Percentiles rank a stretch among this genome's conserved stretches.
Evolutionary conservation across 116 monocot genomes (phyloP).

Genomic region (Zostera marina): DNA sequence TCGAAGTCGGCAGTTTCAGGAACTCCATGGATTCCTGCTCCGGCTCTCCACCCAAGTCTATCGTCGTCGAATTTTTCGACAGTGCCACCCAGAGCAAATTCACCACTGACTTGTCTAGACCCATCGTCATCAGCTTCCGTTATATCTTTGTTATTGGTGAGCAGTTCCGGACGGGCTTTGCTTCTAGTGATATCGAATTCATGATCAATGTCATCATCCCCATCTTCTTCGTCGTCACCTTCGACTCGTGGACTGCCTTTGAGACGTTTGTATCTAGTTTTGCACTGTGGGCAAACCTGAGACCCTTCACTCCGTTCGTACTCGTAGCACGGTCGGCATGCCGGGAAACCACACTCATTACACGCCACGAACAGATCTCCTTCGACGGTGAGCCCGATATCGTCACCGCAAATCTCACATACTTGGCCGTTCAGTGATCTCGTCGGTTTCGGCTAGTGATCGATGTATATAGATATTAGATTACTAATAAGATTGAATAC

Average conservation of each 20-base stretch:
- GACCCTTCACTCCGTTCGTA: conserved; percentile 88
- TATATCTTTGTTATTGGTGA: conserved; percentile 27
- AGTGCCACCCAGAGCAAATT: conserved; percentile 43
- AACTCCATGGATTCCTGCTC: conserved; percentile 70
- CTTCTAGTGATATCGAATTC: conserved; percentile 68
- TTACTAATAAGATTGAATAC: not conserved
- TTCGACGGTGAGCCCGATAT: conserved; percentile 62
- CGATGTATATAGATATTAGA: not conserved
- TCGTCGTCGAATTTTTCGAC: conserved; percentile 52
- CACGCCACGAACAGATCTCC: conserved; percentile 93
- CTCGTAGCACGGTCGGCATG: conserved; percentile 92
- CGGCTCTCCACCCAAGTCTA: conserved; percentile 68
- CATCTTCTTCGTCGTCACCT: conserved; percentile 95
- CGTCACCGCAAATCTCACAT: conserved; percentile 92
- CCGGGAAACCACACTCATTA: conserved; percentile 95
- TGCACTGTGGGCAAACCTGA: conserved; percentile 94
- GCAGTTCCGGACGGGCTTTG: conserved; percentile 19
- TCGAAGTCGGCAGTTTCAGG: conserved; percentile 46
- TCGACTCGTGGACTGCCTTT: conserved; percentile 92
- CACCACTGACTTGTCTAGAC: conserved; percentile 61
- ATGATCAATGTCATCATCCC: conserved; percentile 74
- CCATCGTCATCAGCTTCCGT: conserved; percentile 52
- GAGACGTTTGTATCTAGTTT: conserved; percentile 86
- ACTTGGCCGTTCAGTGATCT: conserved; percentile 59
- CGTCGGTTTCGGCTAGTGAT: conserved; percentile 50